These are phyloP conservation scores for Fagus crenata DNA, from an alignment of 306 rosid species.

Conservation along the genomic window DNA sequence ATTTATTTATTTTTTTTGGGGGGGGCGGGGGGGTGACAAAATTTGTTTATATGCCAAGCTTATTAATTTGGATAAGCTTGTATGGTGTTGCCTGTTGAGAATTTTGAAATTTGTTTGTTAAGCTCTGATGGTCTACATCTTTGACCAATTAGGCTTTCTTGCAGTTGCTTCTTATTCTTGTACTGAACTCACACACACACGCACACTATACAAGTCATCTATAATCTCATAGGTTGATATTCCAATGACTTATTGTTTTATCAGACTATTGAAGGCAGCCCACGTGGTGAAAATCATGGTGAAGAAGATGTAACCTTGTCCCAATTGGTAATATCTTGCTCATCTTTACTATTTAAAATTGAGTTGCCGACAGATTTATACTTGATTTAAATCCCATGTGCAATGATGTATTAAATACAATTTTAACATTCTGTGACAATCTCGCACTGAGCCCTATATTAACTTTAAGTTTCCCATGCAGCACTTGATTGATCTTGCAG, in stretches of 20 bases:
- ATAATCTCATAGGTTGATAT: neutral
- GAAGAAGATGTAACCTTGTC: conserved; percentile 83
- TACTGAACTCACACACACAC: neutral
- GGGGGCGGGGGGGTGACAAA: neutral
- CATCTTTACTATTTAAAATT: conserved; percentile 18
- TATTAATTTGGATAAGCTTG: neutral
- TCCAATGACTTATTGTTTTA: conserved; percentile 20
- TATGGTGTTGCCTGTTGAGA: neutral
- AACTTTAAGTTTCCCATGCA: conserved; percentile 41
- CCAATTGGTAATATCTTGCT: conserved; percentile 58
- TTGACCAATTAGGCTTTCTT: neutral
- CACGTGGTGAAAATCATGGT: conserved; percentile 57
- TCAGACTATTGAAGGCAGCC: conserved; percentile 86
- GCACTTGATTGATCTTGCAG: conserved; percentile 96
- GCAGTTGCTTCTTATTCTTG: neutral
- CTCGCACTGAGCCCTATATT: conserved; percentile 18
- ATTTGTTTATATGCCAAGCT: neutral
- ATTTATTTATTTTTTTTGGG: no score
- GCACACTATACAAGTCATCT: neutral
- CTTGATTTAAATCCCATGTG: conserved; percentile 10
- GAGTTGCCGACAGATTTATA: conserved; percentile 9
- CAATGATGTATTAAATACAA: conserved; percentile 17
- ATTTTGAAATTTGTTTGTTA: conserved; percentile 14
- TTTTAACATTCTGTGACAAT: neutral
- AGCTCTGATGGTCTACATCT: neutral